Conservation (phyloP, 805 yeast genomes). For the Ogataea naganishii region DNA sequence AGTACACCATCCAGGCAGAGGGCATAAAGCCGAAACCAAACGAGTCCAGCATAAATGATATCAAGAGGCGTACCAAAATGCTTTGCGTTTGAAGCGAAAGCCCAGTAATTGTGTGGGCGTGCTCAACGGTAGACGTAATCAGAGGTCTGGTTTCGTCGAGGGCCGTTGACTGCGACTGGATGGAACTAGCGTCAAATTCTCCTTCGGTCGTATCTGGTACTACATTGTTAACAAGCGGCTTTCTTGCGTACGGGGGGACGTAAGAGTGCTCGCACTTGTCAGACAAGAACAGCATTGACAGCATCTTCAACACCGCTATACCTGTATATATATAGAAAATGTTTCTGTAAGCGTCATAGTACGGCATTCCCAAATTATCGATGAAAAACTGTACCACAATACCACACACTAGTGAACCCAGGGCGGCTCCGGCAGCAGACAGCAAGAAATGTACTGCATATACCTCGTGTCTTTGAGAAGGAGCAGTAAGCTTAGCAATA, state of each 20-base stretch:
- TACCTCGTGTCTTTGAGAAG: conserved; percentile 55
- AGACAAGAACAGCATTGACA: conserved; percentile 41
- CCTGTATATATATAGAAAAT: conserved; percentile 49
- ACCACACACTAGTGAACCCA: conserved; percentile 66
- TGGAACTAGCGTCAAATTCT: conserved; percentile 1
- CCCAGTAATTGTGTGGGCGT: conserved; percentile 19
- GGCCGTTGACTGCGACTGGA: background rate
- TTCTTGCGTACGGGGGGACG: conserved; percentile 16
- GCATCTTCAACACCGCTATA: conserved; percentile 44
- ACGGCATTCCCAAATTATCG: conserved; percentile 20
- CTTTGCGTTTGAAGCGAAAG: conserved; percentile 34
- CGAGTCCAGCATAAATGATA: conserved; percentile 76
- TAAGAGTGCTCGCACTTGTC: conserved; percentile 39
- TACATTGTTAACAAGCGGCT: conserved; percentile 5
- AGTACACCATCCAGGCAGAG: conserved; percentile 80
- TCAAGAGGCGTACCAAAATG: conserved; percentile 38
- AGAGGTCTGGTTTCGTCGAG: conserved; percentile 11
- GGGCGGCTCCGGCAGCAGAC: conserved; percentile 64
- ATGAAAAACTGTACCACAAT: conserved; percentile 39
- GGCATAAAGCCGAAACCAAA: conserved; percentile 87
- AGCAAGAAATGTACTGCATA: conserved; percentile 68
- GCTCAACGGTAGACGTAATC: conserved; percentile 12
- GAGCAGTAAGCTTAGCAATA: conserved; percentile 69
- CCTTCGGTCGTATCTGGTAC: conserved; percentile 2
- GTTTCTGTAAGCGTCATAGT: conserved; percentile 40